Conservation (phyloP, 352 stramenopile genomes). For the Globisporangium lucens region DNA sequence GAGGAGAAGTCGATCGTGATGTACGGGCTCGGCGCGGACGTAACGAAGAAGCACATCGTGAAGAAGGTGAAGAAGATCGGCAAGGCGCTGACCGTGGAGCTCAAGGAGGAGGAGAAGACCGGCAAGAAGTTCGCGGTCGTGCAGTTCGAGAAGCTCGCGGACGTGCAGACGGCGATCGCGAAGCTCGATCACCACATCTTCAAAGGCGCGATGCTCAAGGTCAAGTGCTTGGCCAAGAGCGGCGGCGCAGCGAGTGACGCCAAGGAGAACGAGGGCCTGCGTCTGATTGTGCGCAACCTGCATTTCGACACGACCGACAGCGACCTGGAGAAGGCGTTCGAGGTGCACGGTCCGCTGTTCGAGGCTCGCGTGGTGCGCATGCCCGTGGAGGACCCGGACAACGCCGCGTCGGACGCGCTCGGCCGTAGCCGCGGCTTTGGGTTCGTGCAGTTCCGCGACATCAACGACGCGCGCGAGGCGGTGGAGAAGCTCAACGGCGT, state of each 20-base stretch:
- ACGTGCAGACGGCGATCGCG: conserved; percentile 46
- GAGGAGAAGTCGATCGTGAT: conserved; percentile 75
- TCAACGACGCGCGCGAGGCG: conserved; percentile 52
- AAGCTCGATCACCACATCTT: conserved; percentile 87
- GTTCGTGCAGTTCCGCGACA: conserved; percentile 79
- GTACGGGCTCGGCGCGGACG: conserved; percentile 61
- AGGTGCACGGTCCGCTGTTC: conserved; percentile 55
- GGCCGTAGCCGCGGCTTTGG: conserved; percentile 78
- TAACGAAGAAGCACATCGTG: conserved; percentile 76
- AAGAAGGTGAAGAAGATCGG: conserved; percentile 82
- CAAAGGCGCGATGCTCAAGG: conserved; percentile 71
- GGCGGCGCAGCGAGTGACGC: conserved; percentile 22
- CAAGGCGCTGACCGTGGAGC: conserved; percentile 44
- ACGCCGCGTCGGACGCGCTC: conserved; percentile 29
- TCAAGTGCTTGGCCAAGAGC: conserved; percentile 38
- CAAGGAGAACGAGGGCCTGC: conserved; percentile 53
- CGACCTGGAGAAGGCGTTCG: conserved; percentile 73
- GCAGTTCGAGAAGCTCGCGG: conserved; percentile 51
- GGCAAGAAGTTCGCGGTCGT: conserved; percentile 64
- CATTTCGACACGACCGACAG: conserved; percentile 75
- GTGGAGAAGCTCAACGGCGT: conserved; percentile 71
- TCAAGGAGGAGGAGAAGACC: conserved; percentile 58
- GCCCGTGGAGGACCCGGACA: conserved; percentile 47
- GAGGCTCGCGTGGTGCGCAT: conserved; percentile 76
- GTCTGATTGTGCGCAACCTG: conserved; percentile 83